Conservation (phyloP, 352 stramenopile species). For the Phytophthora brassicae region DNA sequence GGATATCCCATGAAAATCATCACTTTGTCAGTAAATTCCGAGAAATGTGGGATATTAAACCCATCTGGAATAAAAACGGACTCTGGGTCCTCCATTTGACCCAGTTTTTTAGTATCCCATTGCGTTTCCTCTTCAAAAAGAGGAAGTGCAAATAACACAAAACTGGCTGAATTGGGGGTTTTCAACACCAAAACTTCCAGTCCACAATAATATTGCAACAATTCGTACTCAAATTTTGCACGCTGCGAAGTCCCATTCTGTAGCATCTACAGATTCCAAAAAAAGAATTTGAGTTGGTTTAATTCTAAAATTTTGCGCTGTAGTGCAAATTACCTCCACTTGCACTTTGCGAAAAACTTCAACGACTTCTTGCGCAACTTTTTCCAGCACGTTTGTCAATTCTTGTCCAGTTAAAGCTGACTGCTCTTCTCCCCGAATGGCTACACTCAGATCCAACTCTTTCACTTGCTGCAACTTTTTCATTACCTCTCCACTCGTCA, state of each 20-base stretch:
- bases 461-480: constrained; percentile 19
- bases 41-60: constrained; percentile 34
- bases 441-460: constrained; percentile 10
- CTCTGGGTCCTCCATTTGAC: constrained; percentile 13
- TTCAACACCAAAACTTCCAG: constrained; percentile 37
- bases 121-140: constrained; percentile 27
- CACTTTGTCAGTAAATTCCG: constrained; percentile 6
- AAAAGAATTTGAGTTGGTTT: neutral
- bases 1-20: constrained; percentile 33
- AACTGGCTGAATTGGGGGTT: neutral
- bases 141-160: constrained; percentile 39
- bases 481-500: constrained; percentile 5
- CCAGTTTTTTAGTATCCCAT: constrained; percentile 22
- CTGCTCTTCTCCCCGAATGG: constrained; percentile 1
- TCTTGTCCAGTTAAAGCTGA: constrained; percentile 22
- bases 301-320: neutral
- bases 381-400: constrained; percentile 18
- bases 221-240: constrained; percentile 47
- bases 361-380: constrained; percentile 21
- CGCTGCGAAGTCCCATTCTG: constrained; percentile 13
- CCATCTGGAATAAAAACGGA: constrained; percentile 28
- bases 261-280: constrained; percentile 13
- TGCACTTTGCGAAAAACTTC: constrained; percentile 25
- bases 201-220: constrained; percentile 38
- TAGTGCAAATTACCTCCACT: constrained; percentile 26